Conservation (phyloP, 2,329 filamentous ascomycete genomes). For the Trichoderma sp. region DNA sequence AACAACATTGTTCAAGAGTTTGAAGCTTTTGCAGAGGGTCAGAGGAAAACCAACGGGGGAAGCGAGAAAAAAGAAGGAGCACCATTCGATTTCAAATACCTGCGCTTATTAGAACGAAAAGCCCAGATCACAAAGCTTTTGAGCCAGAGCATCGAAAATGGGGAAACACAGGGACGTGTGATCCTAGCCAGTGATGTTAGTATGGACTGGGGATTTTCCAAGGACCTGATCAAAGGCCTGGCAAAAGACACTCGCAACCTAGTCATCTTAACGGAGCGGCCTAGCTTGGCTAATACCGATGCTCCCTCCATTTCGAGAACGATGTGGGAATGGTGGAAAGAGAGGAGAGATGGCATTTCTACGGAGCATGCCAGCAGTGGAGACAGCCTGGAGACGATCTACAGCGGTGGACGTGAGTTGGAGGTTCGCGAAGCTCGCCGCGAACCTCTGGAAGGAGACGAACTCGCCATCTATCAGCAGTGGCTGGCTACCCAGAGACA, state of each 20-base stretch:
- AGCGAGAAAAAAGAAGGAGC: constrained; percentile 62
- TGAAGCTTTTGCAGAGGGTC: constrained; percentile 67
- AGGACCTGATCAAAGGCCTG: constrained; percentile 73
- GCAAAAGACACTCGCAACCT: constrained; percentile 80
- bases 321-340: constrained; percentile 80
- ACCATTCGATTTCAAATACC: constrained; percentile 87
- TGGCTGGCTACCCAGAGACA: constrained; percentile 89
- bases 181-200: constrained; percentile 90
- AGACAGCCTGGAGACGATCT: constrained; percentile 67
- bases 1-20: constrained; percentile 92
- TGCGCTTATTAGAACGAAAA: constrained; percentile 81
- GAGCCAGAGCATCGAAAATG: constrained; percentile 50
- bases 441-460: constrained; percentile 71
- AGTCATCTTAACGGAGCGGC: constrained; percentile 82
- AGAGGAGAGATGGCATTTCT: constrained; percentile 65
- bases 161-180: constrained; percentile 62
- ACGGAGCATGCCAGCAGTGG: constrained; percentile 58
- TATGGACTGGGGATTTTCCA: constrained; percentile 93
- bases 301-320: constrained; percentile 68
- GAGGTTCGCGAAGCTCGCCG: constrained; percentile 64
- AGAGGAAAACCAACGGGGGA: constrained; percentile 51
- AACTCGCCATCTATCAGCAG: constrained; percentile 84
- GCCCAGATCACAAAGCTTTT: constrained; percentile 75
- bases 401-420: constrained; percentile 65
- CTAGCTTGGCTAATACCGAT: constrained; percentile 46